Conservation (phyloP, 176 grass and related monocot genomes). For the Hordeum marinum region DNA sequence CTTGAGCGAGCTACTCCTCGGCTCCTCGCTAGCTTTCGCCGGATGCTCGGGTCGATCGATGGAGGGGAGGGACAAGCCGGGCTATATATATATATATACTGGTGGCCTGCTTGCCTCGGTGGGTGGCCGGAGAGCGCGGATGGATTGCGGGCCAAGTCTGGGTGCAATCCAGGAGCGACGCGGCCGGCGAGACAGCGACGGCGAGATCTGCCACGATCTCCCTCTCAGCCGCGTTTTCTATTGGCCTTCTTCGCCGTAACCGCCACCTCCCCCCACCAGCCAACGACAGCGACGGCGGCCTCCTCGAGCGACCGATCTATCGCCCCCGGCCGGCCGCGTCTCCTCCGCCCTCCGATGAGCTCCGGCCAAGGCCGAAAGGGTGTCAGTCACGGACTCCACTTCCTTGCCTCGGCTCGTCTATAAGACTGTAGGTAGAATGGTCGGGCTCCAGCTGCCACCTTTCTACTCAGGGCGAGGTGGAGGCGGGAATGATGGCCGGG, state of each 20-base stretch:
- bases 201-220: slow-evolving; percentile 44
- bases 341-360: background rate
- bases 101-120: slow-evolving; percentile 30
- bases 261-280: slow-evolving; percentile 71
- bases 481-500: background rate
- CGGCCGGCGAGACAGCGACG: slow-evolving; percentile 47
- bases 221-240: slow-evolving; percentile 37
- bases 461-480: background rate
- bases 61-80: background rate
- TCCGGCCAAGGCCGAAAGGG: background rate
- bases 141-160: slow-evolving; percentile 85
- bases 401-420: background rate
- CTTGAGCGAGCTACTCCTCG: background rate
- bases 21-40: background rate
- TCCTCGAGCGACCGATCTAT: background rate
- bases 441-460: too few species aligned
- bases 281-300: slow-evolving; percentile 55
- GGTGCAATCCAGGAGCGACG: slow-evolving; percentile 54
- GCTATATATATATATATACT: slow-evolving; percentile 21
- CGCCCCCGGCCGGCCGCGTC: background rate
- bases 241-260: slow-evolving; percentile 75
- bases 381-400: background rate
- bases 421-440: background rate
- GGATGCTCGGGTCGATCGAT: background rate
- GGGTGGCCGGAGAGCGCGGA: slow-evolving; percentile 49